Evolutionary conservation across 495 filamentous ascomycete genomes (phyloP), one percentile per base, ranked within the genome.

Genomic region (Cryomyces antarcticus): DNA sequence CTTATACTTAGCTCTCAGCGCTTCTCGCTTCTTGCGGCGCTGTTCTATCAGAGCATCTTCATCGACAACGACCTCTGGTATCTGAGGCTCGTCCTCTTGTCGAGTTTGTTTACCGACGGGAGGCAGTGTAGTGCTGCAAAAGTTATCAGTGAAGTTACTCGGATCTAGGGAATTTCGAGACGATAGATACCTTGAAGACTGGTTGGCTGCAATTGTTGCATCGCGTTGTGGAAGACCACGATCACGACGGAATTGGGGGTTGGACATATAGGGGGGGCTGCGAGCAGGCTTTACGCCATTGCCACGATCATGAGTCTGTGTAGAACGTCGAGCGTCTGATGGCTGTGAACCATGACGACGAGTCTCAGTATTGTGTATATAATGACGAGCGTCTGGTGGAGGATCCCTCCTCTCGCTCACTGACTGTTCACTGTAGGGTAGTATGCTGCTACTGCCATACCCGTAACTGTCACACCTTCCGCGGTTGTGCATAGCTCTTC

Each of bases 11-110:
- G 85, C 82, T 55, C 82, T 77, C 50, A 93, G 82, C 28, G 83
- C 86, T 63, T 93, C 86, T 48, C 89, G 78, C 38, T 79, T 73
- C 49, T 78, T 85, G 7, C 84, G 78, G 41, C 88, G 80, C 54
- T 88, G 80, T 57, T 93, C 82, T 49, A 93, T 75, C 50, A 85
- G 68, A 41, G 77, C 70, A 43, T 76, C 79, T 66, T 92, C 80
- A 53, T 93, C 78, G 46, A 83, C 52, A 9, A 35, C 17, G 17
- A 2, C 17, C 17, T 24, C 17, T 24, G 17, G 17, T 24, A 24
- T 24, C 17, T 24, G 17, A 24, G 17, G 17, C 17, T 24, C 17
- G 1, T 24, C 17, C 17, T 24, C 17, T 24, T 24, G 17, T 24
- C 17, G 17, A 24, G 17, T 24, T 24, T 24, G 1, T 24, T 24